Evolutionary conservation across 495 filamentous ascomycete species (phyloP), one percentile per base, ranked within the genome.

Genomic region (Amphirosellinia nigrospora): DNA sequence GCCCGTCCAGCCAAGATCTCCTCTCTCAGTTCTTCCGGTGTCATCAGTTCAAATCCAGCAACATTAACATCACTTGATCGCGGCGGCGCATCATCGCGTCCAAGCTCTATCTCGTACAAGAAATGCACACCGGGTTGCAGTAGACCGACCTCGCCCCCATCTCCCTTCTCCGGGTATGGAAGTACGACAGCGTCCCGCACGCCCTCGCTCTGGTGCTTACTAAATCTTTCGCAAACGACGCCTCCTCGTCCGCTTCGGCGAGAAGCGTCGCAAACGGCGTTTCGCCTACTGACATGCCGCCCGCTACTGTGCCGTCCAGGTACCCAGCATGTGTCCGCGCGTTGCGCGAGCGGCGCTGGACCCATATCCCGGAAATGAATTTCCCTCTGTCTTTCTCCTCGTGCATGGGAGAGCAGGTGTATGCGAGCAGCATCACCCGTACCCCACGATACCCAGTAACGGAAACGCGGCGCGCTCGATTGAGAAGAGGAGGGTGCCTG

Each of bases 281-380:
- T 21, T 75, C 68, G 4, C 73, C 77, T 1, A 78, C 64, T 4
- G 70, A 68, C 0, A 86, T 67, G 15, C 81, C 82, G 9, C 83
- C 84, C 7, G 80, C 85, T 0, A 84, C 84, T 0, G 83, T 81
- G 1, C 71, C 80, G 70, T 86, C 84, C 1, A 86, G 78, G 73
- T 79, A 79, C 1, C 79, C 78, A 0, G 83, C 79, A 53, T 80
- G 85, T 0, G 79, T 82, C 45, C 76, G 78, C 26, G 83, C 78
- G 11, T 69, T 69, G 9, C 64, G 48, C 9, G 80, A 71, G 16
- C 85, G 74, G 6, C 77, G 69, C 10, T 80, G 76, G 11, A 86
- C 76, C 84, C 85, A 87, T 23, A 85, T 59, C 3, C 58, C 66
- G 28, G 74, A 77, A 21, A 83, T 56, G 4, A 55, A 70, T 5